A percentile compares a stretch with the other conserved stretches of the same genome.
Conservation (phyloP, 2,329 filamentous ascomycete genomes). For the Aspergillus neotritici region DNA sequence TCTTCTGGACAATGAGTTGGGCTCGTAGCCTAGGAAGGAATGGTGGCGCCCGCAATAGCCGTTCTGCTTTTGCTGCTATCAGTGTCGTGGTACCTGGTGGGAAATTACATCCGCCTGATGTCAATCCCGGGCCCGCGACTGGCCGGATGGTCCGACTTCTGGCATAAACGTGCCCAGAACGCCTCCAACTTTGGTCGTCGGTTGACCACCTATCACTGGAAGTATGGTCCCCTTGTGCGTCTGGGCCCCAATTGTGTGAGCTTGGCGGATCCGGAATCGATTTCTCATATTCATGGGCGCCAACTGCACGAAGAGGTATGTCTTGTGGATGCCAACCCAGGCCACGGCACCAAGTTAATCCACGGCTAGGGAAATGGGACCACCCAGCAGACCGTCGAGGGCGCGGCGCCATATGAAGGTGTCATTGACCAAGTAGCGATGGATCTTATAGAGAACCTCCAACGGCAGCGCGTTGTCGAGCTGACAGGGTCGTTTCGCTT, state of each 20-base stretch:
- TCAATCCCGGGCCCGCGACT: constrained; percentile 12
- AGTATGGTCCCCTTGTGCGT: constrained; percentile 14
- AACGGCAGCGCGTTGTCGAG: constrained; percentile 3
- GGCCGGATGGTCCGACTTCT: constrained; percentile 9
- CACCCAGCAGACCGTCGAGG: not conserved
- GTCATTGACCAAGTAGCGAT: constrained; percentile 4
- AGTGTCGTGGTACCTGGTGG: constrained; percentile 3
- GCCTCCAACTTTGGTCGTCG: constrained; percentile 3
- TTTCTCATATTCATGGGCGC: constrained; percentile 1
- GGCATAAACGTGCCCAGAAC: constrained; percentile 6
- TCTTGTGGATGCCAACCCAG: not conserved
- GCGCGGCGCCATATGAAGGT: constrained; percentile 6
- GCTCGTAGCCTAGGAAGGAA: not conserved
- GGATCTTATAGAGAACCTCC: constrained; percentile 8
- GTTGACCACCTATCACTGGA: constrained; percentile 9
- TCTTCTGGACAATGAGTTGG: not conserved
- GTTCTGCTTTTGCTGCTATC: constrained; percentile 4
- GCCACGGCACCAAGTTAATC: not conserved
- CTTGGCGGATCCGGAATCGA: constrained; percentile 8
- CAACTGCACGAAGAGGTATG: constrained; percentile 1
- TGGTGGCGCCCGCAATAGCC: constrained; percentile 10
- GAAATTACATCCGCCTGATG: constrained; percentile 12
- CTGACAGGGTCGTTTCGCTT: constrained; percentile 3
- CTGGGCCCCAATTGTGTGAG: constrained; percentile 13
- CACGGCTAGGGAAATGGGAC: not conserved